Base-by-base conservation (phyloP, 2,329 filamentous ascomycete genomes). In the Stemphylium beticola region DNA sequence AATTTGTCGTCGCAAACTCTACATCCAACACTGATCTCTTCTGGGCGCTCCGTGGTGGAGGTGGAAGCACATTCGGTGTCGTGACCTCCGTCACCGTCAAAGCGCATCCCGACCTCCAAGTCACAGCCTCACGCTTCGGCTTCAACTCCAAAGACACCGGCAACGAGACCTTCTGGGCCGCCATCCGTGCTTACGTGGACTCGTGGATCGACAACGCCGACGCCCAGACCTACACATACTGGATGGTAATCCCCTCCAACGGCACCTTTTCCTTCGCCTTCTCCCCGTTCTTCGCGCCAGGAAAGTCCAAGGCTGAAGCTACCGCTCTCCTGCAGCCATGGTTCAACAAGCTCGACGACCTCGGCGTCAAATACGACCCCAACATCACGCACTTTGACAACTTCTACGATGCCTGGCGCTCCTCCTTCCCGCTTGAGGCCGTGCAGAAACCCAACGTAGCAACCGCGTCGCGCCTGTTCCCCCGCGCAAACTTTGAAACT, bases 111-210 rank as follows among this genome's bases (percentile, higher is more conserved):
- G 71, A 73, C 24, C 55, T 66, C 3, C 64, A 67, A 4, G 72
- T 68, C 4, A 71, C 67, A 3, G 66, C 66, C n/a, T 64, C 64
- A 2, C 72, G 66, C 45, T 74, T 69, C 31, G 63, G 68, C 7
- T 71, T 76, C 37, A 67, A 65, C 1, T 72, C 69, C 17, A 56
- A 52, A 17, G 60, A 67, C 20, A 69, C 73, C 2, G 64, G 70
- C 17, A 65, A 65, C 70, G 58, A 77, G 65, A 72, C 62, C 0
- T 77, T 76, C 66, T 75, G 72, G 64, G 60, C 68, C 1, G 67
- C 67, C 2, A 62, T 73, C 32, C 66, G 65, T 17, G 55, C 62
- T 15, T 68, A 66, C 39, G 63, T 73, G 12, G 67, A 72, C 49
- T 64, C 64, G 26, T 73, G 71, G 54, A 62, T 69, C n/a, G 65